These are phyloP conservation scores for Roridomyces roridus DNA, from an alignment of 768 basidiomycete species.

Conservation along the genomic window DNA sequence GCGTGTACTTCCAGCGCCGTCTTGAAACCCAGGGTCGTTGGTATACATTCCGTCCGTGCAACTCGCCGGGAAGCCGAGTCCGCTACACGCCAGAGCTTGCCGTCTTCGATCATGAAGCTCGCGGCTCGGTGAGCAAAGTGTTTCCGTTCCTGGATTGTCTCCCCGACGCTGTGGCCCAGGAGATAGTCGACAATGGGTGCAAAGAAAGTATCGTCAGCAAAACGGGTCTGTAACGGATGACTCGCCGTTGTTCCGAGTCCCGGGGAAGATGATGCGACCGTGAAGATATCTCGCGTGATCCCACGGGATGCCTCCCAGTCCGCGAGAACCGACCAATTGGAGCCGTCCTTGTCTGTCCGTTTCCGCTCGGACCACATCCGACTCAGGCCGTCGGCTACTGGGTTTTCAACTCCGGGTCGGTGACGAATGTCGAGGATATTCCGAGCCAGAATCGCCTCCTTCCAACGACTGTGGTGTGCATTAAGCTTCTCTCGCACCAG, in stretches of 20 bases:
- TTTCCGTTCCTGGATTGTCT: conserved; percentile 4
- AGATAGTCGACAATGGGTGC: conserved; percentile 11
- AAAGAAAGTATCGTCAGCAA: conserved; percentile 22
- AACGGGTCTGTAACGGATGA: conserved; percentile 12
- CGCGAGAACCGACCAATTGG: conserved; percentile 30
- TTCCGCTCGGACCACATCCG: conserved; percentile 17
- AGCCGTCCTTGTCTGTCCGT: conserved; percentile 7
- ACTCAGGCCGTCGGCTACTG: conserved; percentile 32
- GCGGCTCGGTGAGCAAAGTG: conserved; percentile 1
- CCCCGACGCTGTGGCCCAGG: conserved; percentile 15
- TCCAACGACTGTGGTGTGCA: conserved; percentile 33
- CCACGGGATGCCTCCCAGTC: conserved; percentile 32
- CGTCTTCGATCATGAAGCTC: conserved; percentile 15
- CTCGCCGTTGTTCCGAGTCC: neutral
- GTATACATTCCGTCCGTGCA: conserved; percentile 5
- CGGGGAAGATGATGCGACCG: neutral
- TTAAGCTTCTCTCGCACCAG: conserved; percentile 27
- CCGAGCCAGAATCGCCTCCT: conserved; percentile 31
- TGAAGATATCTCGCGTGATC: conserved; percentile 18
- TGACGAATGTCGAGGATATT: conserved; percentile 31
- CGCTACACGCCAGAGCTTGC: conserved; percentile 20
- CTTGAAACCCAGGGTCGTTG: conserved; percentile 13
- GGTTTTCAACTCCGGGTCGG: conserved; percentile 28
- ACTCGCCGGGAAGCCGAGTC: conserved; percentile 5
- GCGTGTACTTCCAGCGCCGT: conserved; percentile 9